Conservation (phyloP, 257 asterid species). For the Phtheirospermum japonicum region DNA sequence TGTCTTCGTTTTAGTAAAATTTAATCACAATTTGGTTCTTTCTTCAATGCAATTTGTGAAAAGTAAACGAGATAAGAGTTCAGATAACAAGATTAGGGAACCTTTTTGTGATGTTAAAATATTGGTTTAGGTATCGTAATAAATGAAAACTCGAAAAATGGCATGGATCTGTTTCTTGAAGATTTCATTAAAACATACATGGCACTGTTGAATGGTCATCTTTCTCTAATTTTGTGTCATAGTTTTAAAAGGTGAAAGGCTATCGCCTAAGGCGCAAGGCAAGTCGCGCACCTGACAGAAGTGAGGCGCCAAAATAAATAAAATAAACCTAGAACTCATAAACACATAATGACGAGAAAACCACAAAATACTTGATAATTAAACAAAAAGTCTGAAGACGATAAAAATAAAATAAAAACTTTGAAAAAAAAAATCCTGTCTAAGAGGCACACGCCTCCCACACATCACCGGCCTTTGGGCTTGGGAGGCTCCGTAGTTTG, state of each 20-base stretch:
- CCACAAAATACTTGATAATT: not conserved
- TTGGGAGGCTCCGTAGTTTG: too few relatives aligned
- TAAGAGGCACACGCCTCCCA: not conserved
- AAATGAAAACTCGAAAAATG: not conserved
- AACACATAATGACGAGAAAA: not conserved
- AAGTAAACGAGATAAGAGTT: too few relatives aligned
- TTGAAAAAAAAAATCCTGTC: too few relatives aligned
- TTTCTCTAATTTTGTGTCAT: not conserved
- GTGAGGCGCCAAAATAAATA: not conserved
- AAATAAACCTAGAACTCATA: not conserved
- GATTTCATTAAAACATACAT: not conserved
- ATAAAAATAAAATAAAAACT: too few relatives aligned
- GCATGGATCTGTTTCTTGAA: not conserved
- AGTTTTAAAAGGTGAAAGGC: too few relatives aligned
- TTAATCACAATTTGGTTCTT: not conserved
- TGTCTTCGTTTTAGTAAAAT: not conserved
- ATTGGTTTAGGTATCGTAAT: not conserved
- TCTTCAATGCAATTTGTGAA: not conserved
- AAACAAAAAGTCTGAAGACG: too few relatives aligned
- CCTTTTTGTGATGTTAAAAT: not conserved
- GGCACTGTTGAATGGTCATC: not conserved
- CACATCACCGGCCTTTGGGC: not conserved
- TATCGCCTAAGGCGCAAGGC: too few relatives aligned
- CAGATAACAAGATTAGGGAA: too few relatives aligned
- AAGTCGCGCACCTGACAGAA: not conserved